Evolutionary conservation across 805 yeast genomes (phyloP), one percentile per base, ranked within the genome.

Genomic region (Candida khao-thaluensis): DNA sequence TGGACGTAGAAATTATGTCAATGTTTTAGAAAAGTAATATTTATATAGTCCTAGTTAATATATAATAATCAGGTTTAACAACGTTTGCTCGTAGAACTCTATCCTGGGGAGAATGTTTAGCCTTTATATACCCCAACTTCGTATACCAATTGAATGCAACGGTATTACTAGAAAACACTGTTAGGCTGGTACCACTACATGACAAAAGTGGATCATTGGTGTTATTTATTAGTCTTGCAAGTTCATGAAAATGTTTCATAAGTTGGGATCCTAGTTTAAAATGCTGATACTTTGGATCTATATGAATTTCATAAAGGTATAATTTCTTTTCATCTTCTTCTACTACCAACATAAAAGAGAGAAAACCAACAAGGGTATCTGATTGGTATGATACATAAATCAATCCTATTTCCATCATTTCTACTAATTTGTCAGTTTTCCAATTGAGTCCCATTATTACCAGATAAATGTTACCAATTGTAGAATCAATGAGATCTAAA

Each of bases 291-390:
- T 34, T 11, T 1, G 63, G 60, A 2, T 41, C 21, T 0, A 79
- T 54, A 39, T 80, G 85, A 25, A 80, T 72, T 50, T 80, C 85
- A 47, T 76, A 80, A 7, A 80, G 58, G 47, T 79, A 80, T 7
- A 79, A 40, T 11, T 70, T 71, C 35, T 62, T 54, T 4, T 48
- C 45, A 7, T 55, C 68, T 20, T 61, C 59, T 35, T 75, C 78
- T 7, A 45, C 23, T 0, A 74, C 69, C n/a, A 72, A 38, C 45
- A 67, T 66, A 38, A 76, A 52, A 1, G 82, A 74, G 9, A 76
- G 30, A 44, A 78, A 77, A 1, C 71, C 79, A 1, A 57, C 52
- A 1, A 69, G 26, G 5, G 21, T 36, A 15, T 24, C 29, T 35
- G 39, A 15, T 29, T 30, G 15, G 25, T 72, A 60, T 48, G 67